Evolutionary conservation across 2,329 filamentous ascomycete genomes (phyloP), one percentile per base, ranked within the genome.

Genomic region (Polytolypa hystricis): DNA sequence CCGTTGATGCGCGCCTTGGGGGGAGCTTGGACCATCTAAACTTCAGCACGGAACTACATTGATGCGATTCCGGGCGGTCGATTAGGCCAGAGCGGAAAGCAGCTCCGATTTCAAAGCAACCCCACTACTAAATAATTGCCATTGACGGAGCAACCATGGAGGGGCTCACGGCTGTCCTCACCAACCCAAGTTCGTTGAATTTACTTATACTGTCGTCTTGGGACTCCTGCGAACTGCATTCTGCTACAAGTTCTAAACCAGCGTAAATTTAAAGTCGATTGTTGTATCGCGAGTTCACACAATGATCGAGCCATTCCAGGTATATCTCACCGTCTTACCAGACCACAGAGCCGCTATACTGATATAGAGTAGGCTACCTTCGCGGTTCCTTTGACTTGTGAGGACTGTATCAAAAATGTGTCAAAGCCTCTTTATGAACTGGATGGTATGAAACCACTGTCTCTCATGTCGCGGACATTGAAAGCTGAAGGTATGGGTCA

Each of bases 321-420:
- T 66, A 42, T 37, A 17, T 30, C 21, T 25, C 7, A 25, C 21
- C 21, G n/a, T 7, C 21, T 25, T n/a, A n/a, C n/a, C n/a, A n/a
- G n/a, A n/a, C n/a, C n/a, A n/a, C n/a, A n/a, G n/a, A n/a, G n/a
- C n/a, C n/a, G 7, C n/a, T 25, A 7, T 25, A 25, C 21, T 25
- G 21, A 25, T 25, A 25, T 35, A 25, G 32, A 30, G 28, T 50
- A 96, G 81, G 93, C 89, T 42, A 81, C 89, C 46, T 96, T 96
- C 61, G 86, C 89, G 45, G 91, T 96, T 49, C 87, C 86, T 38
- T 79, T 96, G 69, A 85, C 79, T 63, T 96, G 91, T 66, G 81
- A 93, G 51, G 70, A 73, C 54, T 96, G 91, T 66, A 77, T 94
- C 59, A 81, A 87, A 60, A 79, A 85, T 52, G 79, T 98, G 57